phyloP scores from a whole-genome alignment of 768 basidiomycete species.

The Kwoniella heveanensis region DNA sequence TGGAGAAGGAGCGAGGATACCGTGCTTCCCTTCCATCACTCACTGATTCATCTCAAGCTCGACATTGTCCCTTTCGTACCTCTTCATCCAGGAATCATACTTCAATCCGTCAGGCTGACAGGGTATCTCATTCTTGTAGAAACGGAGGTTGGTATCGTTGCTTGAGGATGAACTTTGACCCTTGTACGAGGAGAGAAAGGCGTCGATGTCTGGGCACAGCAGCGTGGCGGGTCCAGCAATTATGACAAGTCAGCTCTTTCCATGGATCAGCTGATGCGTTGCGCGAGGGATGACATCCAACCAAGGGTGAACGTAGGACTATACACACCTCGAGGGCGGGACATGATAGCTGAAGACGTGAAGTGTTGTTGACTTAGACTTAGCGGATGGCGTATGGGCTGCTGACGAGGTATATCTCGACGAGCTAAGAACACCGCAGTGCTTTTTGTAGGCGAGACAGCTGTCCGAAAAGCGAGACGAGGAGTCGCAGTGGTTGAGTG shows the following conservation, averaged over 20 bases:
- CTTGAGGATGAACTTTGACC: neutral
- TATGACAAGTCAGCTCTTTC: too few relatives aligned
- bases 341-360: neutral
- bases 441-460: too few relatives aligned
- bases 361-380: neutral
- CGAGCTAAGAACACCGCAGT: too few relatives aligned
- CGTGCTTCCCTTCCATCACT: too few relatives aligned
- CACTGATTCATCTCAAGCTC: slow-evolving; percentile 49
- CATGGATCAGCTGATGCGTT: too few relatives aligned
- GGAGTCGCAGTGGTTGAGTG: too few relatives aligned
- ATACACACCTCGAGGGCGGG: slow-evolving; percentile 13
- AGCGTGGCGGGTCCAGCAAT: too few relatives aligned
- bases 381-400: too few relatives aligned
- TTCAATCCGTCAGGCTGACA: slow-evolving; percentile 33
- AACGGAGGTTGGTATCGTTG: slow-evolving; percentile 29
- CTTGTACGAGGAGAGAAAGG: slow-evolving; percentile 36
- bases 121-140: slow-evolving; percentile 33
- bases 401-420: too few relatives aligned
- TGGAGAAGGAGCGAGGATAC: too few relatives aligned
- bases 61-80: slow-evolving; percentile 30
- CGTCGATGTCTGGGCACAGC: slow-evolving; percentile 28
- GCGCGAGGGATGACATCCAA: too few relatives aligned
- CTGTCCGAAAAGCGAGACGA: neutral
- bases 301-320: too few relatives aligned
- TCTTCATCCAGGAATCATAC: slow-evolving; percentile 39